Evolutionary conservation across 257 asterid genomes (phyloP), one percentile per base, ranked within the genome.

Genomic region (Jacaranda mimosifolia): DNA sequence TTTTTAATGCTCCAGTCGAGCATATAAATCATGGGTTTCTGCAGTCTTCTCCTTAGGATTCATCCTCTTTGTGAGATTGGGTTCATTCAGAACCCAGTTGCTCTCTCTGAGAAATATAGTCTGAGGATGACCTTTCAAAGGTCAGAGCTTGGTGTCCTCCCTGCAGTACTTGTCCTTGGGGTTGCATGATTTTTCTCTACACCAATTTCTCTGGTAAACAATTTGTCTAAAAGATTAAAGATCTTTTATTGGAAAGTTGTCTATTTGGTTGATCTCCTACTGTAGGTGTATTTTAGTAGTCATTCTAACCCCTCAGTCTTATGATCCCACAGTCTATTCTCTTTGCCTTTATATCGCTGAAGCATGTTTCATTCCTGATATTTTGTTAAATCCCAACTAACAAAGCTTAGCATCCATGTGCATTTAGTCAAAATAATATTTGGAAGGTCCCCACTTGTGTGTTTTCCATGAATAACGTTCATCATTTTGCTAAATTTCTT

Each of bases 401-500:
- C 36, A 36, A 18, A 62, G 63, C 63, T 65, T 46, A 48, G 73
- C 13, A 63, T 45, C 19, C 42, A 8, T 8, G 49, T 26, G 60
- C 35, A 59, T 10, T 18, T 18, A 68, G 3, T 59, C 36, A 36
- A 59, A 39, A 46, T 13, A 73, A 21, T 42, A 39, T 59, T 48
- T 12, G 39, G 49, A 63, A 49, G 60, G 72, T 68, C 21, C 60
- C 56, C 21, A 5, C 32, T 55, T 75, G 21, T 65, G 72, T 51
- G 71, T 65, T 70, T 65, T 9, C 21, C 17, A 38, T 52, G 19
- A 46, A 38, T 35, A 72, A 70, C 60, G 21, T 57, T 68, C 45
- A 15, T 53, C 14, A 3, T 45, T 68, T 83, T 74, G 65, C 77
- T 69, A 58, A 46, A 53, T 59, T 8, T 78, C 69, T 77, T 58